Evolutionary conservation across 305 asterid species (phyloP).

Genomic region (Plantago lanceolata): DNA sequence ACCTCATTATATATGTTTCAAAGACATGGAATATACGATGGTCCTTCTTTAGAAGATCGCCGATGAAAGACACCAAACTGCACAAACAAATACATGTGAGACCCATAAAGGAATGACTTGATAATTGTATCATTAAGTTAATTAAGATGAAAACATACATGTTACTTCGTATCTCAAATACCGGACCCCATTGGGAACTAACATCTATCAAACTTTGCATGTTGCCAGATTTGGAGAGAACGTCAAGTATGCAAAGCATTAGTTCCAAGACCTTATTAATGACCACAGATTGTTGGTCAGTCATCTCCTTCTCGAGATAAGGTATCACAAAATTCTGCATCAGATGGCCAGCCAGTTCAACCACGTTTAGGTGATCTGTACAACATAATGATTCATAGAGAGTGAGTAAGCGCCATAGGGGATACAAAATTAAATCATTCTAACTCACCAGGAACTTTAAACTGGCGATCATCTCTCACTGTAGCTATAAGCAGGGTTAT

Average conservation of each 20-base stretch:
- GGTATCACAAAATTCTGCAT: conserved; percentile 50
- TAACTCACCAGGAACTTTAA: conserved; percentile 62
- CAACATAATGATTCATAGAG: conserved; percentile 17
- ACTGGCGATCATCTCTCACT: conserved; percentile 42
- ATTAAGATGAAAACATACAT: conserved; percentile 45
- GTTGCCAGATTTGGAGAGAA: conserved; percentile 43
- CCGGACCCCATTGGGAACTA: conserved; percentile 54
- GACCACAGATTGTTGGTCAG: conserved; percentile 39
- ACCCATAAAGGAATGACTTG: conserved; percentile 17
- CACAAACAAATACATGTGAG: conserved; percentile 28
- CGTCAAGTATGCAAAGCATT: conserved; percentile 64
- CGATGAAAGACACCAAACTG: conserved; percentile 68
- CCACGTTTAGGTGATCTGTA: conserved; percentile 56
- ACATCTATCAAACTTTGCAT: conserved; percentile 36
- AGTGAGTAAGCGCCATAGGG: conserved; percentile 15
- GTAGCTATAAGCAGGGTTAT: conserved; percentile 58
- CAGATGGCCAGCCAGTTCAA: conserved; percentile 50
- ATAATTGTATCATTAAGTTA: conserved; percentile 19
- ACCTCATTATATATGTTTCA: conserved; percentile 60
- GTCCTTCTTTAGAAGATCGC: conserved; percentile 57
- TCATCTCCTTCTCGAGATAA: conserved; percentile 10
- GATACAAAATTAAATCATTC: conserved; percentile 17
- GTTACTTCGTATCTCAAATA: conserved; percentile 55
- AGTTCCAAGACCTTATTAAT: conserved; percentile 56
- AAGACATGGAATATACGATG: conserved; percentile 41